A percentile compares a stretch with the other conserved stretches of the same genome.
These are phyloP conservation scores for Trifolium fragiferum DNA, from an alignment of 306 rosid species.

Conservation along the genomic window DNA sequence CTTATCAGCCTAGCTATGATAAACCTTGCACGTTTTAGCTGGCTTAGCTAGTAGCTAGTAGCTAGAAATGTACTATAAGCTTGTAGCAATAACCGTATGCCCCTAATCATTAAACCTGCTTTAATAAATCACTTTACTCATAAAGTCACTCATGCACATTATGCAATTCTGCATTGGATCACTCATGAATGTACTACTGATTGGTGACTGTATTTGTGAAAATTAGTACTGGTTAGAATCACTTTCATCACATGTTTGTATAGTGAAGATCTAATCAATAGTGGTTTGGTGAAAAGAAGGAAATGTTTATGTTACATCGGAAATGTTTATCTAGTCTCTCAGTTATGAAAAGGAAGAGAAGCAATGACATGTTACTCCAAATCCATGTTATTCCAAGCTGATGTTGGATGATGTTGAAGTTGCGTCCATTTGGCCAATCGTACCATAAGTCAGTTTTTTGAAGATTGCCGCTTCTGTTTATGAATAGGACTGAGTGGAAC, in stretches of 20 bases:
- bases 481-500: slow-evolving; percentile 72
- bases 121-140: slow-evolving; percentile 18
- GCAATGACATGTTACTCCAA: too few species aligned
- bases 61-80: too few species aligned
- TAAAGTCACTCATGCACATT: neutral
- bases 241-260: neutral
- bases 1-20: slow-evolving; percentile 36
- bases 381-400: too few species aligned
- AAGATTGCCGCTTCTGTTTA: slow-evolving; percentile 59
- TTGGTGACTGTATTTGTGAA: neutral
- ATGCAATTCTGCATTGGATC: slow-evolving; percentile 28
- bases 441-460: slow-evolving; percentile 81
- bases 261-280: slow-evolving; percentile 1
- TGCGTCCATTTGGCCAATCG: slow-evolving; percentile 93
- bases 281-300: neutral
- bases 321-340: too few species aligned
- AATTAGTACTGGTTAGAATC: slow-evolving; percentile 16
- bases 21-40: slow-evolving; percentile 23
- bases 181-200: neutral
- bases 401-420: slow-evolving; percentile 85
- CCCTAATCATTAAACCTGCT: slow-evolving; percentile 30
- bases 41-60: slow-evolving; percentile 37
- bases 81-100: neutral
- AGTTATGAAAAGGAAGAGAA: too few species aligned
- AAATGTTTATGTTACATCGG: neutral